Percentiles rank a stretch among this genome's conserved stretches.
phyloP scores from a whole-genome alignment of 78 protist genomes.

The Parvularia atlantis region DNA sequence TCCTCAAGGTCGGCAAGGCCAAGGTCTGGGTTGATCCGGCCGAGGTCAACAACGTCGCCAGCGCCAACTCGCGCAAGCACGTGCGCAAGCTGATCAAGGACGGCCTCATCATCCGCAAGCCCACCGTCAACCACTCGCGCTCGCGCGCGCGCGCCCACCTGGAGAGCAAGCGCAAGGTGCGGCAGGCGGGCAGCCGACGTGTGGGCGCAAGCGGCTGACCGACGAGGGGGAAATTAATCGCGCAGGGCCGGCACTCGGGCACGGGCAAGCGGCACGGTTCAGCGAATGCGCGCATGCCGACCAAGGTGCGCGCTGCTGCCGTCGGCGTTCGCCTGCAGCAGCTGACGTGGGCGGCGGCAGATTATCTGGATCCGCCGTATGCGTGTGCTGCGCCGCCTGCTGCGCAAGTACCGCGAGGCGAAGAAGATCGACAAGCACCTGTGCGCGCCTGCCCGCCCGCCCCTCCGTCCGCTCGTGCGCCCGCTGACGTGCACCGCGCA shows the following conservation, averaged over 20 bases:
- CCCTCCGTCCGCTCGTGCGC: not conserved
- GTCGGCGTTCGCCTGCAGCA: no score
- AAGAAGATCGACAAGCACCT: constrained; percentile 91
- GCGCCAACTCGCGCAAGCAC: constrained; percentile 92
- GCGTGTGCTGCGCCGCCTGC: constrained; percentile 96
- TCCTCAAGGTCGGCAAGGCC: constrained; percentile 94
- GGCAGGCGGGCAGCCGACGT: no score
- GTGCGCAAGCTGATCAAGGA: constrained; percentile 74
- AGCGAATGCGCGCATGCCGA: constrained; percentile 93
- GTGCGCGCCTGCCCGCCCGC: no score
- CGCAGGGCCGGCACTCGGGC: constrained; percentile 69
- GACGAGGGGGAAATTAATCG: no score
- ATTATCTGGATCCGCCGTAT: constrained; percentile 95
- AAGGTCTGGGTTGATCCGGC: constrained; percentile 98
- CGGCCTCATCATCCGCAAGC: constrained; percentile 90
- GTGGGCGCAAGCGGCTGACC: no score
- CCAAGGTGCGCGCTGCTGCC: no score
- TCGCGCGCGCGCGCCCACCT: constrained; percentile 57
- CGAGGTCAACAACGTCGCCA: constrained; percentile 84
- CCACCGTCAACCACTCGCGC: constrained; percentile 81
- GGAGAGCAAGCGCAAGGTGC: constrained; percentile 84
- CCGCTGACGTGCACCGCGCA: not conserved
- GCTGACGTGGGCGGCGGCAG: no score
- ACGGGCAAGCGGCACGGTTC: constrained; percentile 96
- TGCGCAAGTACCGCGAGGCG: constrained; percentile 90